These are phyloP conservation scores for Maudiozyma saulgeensis DNA, from an alignment of 805 yeast species.

Conservation along the genomic window DNA sequence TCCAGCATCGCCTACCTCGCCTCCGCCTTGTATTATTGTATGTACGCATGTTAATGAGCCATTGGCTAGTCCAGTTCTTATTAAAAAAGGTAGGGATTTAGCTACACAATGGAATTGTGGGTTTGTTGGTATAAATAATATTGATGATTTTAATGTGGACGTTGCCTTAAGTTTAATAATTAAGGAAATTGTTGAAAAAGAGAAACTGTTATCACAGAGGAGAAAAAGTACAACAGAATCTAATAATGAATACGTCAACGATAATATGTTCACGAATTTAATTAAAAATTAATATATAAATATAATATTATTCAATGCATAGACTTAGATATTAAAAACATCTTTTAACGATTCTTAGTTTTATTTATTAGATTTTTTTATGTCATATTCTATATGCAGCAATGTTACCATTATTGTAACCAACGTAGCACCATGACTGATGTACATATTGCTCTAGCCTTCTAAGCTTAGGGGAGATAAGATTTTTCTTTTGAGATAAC, in stretches of 20 bases:
- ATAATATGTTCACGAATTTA: constrained; percentile 5
- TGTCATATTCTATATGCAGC: constrained; percentile 9
- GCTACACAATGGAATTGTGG: constrained; percentile 58
- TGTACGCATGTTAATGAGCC: constrained; percentile 54
- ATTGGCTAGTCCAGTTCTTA: constrained; percentile 49
- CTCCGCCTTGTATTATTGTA: constrained; percentile 60
- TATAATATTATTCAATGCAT: background rate
- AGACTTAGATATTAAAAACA: background rate
- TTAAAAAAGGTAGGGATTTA: constrained; percentile 47
- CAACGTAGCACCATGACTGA: constrained; percentile 24
- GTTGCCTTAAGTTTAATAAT: constrained; percentile 47
- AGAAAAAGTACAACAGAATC: background rate
- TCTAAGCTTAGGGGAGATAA: constrained; percentile 10
- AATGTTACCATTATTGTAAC: constrained; percentile 26
- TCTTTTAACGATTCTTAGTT: background rate
- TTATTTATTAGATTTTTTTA: background rate
- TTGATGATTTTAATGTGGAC: constrained; percentile 43
- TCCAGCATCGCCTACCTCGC: constrained; percentile 33
- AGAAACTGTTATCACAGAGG: constrained; percentile 13
- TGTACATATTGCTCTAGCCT: constrained; percentile 9
- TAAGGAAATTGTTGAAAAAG: constrained; percentile 48
- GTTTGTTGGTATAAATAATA: constrained; percentile 53
- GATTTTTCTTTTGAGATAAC: background rate
- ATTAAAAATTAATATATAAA: constrained; percentile 3
- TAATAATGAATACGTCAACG: background rate